Percentiles rank a stretch among this genome's conserved stretches.
Evolutionary conservation across 2,329 filamentous ascomycete genomes (phyloP).

Genomic region (Fusarium euwallaceae): DNA sequence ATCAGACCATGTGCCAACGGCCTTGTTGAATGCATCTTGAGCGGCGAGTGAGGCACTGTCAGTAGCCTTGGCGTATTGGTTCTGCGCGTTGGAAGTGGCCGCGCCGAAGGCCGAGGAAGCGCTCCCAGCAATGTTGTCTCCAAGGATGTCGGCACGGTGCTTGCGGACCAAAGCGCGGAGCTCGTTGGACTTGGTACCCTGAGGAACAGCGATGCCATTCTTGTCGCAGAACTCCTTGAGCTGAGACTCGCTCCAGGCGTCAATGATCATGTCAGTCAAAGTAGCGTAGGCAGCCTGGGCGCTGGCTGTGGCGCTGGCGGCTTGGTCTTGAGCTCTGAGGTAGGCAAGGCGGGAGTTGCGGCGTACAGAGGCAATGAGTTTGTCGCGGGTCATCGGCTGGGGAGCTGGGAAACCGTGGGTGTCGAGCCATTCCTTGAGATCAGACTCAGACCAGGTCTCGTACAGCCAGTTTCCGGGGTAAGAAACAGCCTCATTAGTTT

Average conservation of each 20-base stretch:
- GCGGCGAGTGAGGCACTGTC: slow-evolving; percentile 73
- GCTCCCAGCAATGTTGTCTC: slow-evolving; percentile 71
- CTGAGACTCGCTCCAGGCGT: slow-evolving; percentile 89
- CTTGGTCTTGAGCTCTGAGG: slow-evolving; percentile 73
- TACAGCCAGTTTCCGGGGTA: slow-evolving; percentile 98
- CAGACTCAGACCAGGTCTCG: slow-evolving; percentile 89
- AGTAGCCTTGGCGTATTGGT: slow-evolving; percentile 82
- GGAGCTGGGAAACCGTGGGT: slow-evolving; percentile 87
- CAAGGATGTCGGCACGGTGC: slow-evolving; percentile 79
- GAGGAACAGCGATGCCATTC: slow-evolving; percentile 87
- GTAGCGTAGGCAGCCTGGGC: slow-evolving; percentile 79
- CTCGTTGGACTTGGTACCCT: slow-evolving; percentile 92
- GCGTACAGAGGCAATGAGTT: slow-evolving; percentile 88
- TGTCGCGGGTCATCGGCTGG: slow-evolving; percentile 86
- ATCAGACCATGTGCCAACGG: slow-evolving; percentile 76
- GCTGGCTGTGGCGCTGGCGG: slow-evolving; percentile 72
- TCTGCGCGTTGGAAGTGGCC: slow-evolving; percentile 80
- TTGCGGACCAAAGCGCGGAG: slow-evolving; percentile 90
- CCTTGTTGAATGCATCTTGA: slow-evolving; percentile 76
- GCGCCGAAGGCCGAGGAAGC: slow-evolving; percentile 75
- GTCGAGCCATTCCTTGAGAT: slow-evolving; percentile 94
- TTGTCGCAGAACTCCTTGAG: slow-evolving; percentile 95
- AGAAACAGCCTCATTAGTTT: slow-evolving; percentile 78
- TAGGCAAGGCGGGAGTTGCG: slow-evolving; percentile 89
- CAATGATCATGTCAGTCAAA: slow-evolving; percentile 85